Evolutionary conservation across 1,284 basidiomycete species (phyloP).

Genomic region (Marasmius sp.): DNA sequence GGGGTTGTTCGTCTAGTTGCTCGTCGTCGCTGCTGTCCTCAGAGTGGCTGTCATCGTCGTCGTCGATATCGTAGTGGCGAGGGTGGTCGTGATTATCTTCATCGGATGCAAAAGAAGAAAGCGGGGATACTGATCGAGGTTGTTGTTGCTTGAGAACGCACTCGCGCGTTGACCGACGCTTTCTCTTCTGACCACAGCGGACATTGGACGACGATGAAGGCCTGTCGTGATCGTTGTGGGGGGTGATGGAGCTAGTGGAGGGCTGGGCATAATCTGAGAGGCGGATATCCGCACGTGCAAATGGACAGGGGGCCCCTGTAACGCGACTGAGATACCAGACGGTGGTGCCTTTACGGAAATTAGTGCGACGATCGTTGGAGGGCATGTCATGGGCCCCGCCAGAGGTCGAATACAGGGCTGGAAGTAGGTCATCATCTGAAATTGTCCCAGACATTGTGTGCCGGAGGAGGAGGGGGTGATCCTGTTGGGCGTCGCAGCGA

Average conservation of each 20-base stretch:
- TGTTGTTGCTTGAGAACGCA: conserved; percentile 10
- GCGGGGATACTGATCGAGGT: conserved; percentile 27
- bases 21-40: conserved; percentile 15
- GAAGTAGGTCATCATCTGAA: conserved; percentile 69
- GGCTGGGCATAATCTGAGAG: conserved; percentile 61
- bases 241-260: conserved; percentile 18
- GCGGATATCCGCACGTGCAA: conserved; percentile 66
- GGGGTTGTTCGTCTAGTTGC: conserved; percentile 16
- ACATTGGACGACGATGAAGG: conserved; percentile 17
- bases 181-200: conserved; percentile 69
- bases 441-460: conserved; percentile 69
- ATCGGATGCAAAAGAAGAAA: conserved; percentile 22
- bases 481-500: conserved; percentile 68
- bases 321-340: conserved; percentile 78
- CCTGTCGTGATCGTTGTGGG: background rate
- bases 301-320: conserved; percentile 72
- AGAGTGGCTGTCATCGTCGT: conserved; percentile 46
- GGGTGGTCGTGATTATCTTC: conserved; percentile 46
- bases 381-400: conserved; percentile 58
- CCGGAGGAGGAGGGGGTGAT: conserved; percentile 70
- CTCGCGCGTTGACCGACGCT: conserved; percentile 41
- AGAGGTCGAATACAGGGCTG: conserved; percentile 64
- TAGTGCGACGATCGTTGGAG: conserved; percentile 46
- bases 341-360: conserved; percentile 73
- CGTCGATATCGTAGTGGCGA: conserved; percentile 34